These are phyloP conservation scores for Podila horticola DNA, from an alignment of 192 early-diverging fungal species.

Conservation along the genomic window DNA sequence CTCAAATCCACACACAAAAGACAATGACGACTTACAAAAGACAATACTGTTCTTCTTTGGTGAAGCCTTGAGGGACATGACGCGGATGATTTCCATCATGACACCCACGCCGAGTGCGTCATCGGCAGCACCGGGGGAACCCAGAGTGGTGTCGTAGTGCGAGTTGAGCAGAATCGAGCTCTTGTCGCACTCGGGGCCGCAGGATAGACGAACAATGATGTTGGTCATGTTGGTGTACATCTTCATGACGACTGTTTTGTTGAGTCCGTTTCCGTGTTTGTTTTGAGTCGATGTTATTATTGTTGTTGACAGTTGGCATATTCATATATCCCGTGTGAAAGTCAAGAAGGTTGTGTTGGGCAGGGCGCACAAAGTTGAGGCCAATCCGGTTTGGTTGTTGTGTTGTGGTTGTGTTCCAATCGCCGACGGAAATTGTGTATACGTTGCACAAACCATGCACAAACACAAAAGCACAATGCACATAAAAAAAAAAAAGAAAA, in stretches of 20 bases:
- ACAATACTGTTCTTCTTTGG: constrained; percentile 62
- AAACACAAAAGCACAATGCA: no score
- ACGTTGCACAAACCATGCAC: no score
- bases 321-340: no score
- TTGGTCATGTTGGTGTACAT: constrained; percentile 78
- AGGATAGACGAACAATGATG: constrained; percentile 76
- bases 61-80: constrained; percentile 55
- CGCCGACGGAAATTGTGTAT: no score
- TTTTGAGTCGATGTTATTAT: not conserved
- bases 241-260: constrained; percentile 65
- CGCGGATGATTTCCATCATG: constrained; percentile 74
- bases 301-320: not conserved
- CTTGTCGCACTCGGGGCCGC: constrained; percentile 69
- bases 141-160: constrained; percentile 75
- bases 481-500: no score
- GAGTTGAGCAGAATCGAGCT: constrained; percentile 77
- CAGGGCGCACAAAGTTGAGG: no score
- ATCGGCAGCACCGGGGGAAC: constrained; percentile 68
- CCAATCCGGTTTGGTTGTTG: no score
- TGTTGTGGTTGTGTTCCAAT: no score
- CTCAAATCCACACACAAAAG: no score
- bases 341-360: no score
- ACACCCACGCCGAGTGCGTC: constrained; percentile 77
- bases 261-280: not conserved
- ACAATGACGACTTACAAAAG: constrained; percentile 59